phyloP scores from a whole-genome alignment of 805 yeast genomes.

The Schizosaccharomyces japonicus region DNA sequence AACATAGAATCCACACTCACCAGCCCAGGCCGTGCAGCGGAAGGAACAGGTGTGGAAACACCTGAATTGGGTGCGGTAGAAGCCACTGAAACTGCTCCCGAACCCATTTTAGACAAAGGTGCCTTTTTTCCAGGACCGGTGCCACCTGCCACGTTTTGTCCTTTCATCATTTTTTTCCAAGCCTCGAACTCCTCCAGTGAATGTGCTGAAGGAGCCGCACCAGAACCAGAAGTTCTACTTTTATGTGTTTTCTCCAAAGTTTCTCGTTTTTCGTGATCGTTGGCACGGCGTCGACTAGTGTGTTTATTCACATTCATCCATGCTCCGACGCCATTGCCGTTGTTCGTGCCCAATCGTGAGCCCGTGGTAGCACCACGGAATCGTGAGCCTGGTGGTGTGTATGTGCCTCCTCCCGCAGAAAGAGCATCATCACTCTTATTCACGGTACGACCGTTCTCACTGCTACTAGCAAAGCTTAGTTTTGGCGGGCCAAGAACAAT shows the following conservation, averaged over 20 bases:
- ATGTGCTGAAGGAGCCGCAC: neutral
- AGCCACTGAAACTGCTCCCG: neutral
- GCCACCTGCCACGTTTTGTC: neutral
- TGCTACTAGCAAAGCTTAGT: constrained; percentile 4
- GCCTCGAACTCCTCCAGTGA: neutral
- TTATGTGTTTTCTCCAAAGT: neutral
- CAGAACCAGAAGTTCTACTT: neutral
- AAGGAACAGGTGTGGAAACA: neutral
- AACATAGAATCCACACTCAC: constrained; percentile 1
- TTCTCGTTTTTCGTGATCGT: neutral
- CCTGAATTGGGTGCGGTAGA: neutral
- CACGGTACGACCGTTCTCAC: neutral
- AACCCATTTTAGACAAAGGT: too few species aligned
- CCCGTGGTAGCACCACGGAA: neutral
- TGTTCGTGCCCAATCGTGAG: neutral
- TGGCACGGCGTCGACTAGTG: neutral
- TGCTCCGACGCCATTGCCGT: neutral
- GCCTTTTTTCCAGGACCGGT: neutral
- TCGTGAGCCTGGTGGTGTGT: neutral
- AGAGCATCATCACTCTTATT: neutral
- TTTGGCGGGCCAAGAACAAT: constrained; percentile 5
- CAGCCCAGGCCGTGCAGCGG: neutral
- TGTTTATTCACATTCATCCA: neutral
- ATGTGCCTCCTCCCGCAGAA: neutral
- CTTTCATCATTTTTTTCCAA: constrained; percentile 1